Base-by-base conservation (phyloP, 202 grass and related monocot genomes). In the Schoenoplectus tabernaemontani region DNA sequence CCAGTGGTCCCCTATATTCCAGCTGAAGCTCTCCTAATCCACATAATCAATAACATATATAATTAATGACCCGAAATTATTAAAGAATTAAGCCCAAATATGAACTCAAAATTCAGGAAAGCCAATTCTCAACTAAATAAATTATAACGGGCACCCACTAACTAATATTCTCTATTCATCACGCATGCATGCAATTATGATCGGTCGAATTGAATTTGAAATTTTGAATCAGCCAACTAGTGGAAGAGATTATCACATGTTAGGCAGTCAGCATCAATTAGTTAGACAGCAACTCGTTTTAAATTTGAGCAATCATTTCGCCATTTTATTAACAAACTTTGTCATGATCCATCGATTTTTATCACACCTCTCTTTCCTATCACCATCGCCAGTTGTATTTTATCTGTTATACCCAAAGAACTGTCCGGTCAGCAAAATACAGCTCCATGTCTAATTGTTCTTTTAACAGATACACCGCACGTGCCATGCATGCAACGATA, bases 281-380 rank as follows among this genome's bases (percentile, higher is more conserved):
- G 46, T 82, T 82, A 59, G 65, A 19, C 23, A 26, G 53, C 56
- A 56, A 20, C 47, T 75, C 22, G 26, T 54, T 44, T 65, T 68
- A 71, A 53, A 82, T 61, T 69, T 17, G 65, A 54, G 38, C 50
- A 73, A 69, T 82, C 81, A 72, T 68, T 13, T 69, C 20, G 3
- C 24, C 66, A 17, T 42, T 16, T 57, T 73, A 57, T 73, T 59
- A 60, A 74, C 51, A 59, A 64, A 9, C 41, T 33, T 62, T 30
- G 36, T 63, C 20, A 43, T 62, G 4, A 50, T 56, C 72, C 64
- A 71, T 44, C 41, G 7, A 19, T 38, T 7, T 74, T 36, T 7
- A 54, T 17, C 34, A 39, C 51, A 3, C 12, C 37, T 33, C 1
- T 46, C 41, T 34, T 83, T 79, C 62, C 50, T 59, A 64, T 77